Conservation (phyloP, 768 basidiomycete genomes). For the Suillus discolor region DNA sequence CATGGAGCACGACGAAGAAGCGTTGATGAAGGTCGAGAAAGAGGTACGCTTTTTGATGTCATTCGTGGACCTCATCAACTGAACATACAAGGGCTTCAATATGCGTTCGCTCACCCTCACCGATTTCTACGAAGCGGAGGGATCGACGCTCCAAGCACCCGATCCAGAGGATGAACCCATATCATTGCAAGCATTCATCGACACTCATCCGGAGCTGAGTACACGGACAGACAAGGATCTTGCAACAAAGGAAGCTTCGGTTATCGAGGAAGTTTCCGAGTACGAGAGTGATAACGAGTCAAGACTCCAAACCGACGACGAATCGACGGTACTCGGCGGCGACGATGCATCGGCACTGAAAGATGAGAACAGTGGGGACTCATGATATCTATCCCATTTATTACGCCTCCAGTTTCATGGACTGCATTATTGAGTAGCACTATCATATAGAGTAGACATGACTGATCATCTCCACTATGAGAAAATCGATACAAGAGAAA, state of each 20-base stretch:
- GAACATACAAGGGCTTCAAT: conserved; percentile 61
- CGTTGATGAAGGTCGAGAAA: conserved; percentile 44
- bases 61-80: not conserved
- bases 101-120: conserved; percentile 69
- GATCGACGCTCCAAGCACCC: conserved; percentile 21
- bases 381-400: not conserved
- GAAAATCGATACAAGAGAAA: conserved; percentile 1
- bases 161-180: conserved; percentile 1
- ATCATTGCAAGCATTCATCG: not conserved
- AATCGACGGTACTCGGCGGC: conserved; percentile 10
- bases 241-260: not conserved
- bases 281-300: conserved; percentile 1
- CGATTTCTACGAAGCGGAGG: conserved; percentile 63
- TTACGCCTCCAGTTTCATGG: not conserved
- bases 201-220: not conserved
- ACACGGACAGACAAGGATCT: not conserved
- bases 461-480: conserved; percentile 3
- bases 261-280: not conserved
- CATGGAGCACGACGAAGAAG: conserved; percentile 46
- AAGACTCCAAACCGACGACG: not conserved
- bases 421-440: not conserved
- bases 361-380: not conserved
- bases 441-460: conserved; percentile 2
- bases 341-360: not conserved
- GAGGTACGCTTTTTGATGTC: conserved; percentile 40